Conservation (phyloP, 805 yeast species). For the Saccharomycopsis oosterbeekiorum region DNA sequence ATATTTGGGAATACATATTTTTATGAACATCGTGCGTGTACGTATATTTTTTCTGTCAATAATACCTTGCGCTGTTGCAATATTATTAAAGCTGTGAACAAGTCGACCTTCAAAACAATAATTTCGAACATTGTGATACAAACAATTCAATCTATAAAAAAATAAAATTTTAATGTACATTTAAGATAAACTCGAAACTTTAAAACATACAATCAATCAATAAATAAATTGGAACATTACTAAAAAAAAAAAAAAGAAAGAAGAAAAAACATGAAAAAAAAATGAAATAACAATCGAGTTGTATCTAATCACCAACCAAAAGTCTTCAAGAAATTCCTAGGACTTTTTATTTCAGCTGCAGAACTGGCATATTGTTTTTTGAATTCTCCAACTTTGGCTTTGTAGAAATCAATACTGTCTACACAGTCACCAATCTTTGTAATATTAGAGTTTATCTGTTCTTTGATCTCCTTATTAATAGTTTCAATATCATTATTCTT, state of each 20-base stretch:
- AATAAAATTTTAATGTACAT: too few species aligned
- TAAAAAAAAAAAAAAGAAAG: background rate
- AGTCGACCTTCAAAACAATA: too few species aligned
- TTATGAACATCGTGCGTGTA: too few species aligned
- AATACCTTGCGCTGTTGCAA: too few species aligned
- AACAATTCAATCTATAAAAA: too few species aligned
- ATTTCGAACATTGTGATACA: too few species aligned
- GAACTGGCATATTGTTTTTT: background rate
- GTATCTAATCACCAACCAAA: background rate
- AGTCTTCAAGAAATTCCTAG: background rate
- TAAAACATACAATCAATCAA: too few species aligned
- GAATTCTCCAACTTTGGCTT: background rate
- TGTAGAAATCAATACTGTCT: background rate
- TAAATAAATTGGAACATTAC: background rate
- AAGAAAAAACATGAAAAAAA: background rate
- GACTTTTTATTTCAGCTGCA: background rate
- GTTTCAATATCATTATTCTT: slow-evolving; percentile 11
- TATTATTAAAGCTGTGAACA: too few species aligned
- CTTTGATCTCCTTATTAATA: slow-evolving; percentile 13
- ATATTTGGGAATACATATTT: too few species aligned
- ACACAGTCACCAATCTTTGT: slow-evolving; percentile 9
- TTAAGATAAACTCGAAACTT: too few species aligned
- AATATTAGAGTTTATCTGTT: slow-evolving; percentile 9
- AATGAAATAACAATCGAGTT: background rate
- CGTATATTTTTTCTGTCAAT: too few species aligned